phyloP scores from a whole-genome alignment of 768 basidiomycete genomes.

The Ramaria rubella region DNA sequence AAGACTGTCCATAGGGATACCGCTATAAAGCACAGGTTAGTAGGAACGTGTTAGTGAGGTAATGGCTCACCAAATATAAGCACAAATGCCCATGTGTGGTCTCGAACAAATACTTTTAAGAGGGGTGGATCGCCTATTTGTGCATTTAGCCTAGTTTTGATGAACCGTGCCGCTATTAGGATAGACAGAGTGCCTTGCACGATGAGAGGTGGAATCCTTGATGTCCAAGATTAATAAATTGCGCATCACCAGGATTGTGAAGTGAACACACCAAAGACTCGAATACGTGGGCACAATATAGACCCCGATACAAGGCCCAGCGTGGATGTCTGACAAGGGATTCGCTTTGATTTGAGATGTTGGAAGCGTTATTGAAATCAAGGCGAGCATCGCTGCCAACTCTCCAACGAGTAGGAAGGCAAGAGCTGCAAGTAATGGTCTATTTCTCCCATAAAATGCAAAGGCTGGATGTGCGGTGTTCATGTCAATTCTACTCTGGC shows the following conservation, averaged over 20 bases:
- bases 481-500: background rate
- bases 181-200: conserved; percentile 1
- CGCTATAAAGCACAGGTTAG: background rate
- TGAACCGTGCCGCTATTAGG: background rate
- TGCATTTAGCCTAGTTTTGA: background rate
- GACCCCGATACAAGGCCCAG: conserved; percentile 5
- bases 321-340: background rate
- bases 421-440: background rate
- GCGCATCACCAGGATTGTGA: background rate
- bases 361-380: background rate
- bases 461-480: background rate
- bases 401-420: background rate
- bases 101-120: background rate
- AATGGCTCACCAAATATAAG: conserved; percentile 3
- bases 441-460: conserved; percentile 1
- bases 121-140: background rate
- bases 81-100: conserved; percentile 7
- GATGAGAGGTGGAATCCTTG: conserved; percentile 5
- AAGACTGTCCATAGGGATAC: background rate
- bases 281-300: background rate
- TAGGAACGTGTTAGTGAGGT: background rate
- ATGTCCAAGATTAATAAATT: background rate
- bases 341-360: background rate
- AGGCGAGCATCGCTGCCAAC: background rate
- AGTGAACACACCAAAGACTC: background rate